A percentile compares a stretch with the other conserved stretches of the same genome.
phyloP scores from a whole-genome alignment of 305 asterid species.

The Solanum hybrid region DNA sequence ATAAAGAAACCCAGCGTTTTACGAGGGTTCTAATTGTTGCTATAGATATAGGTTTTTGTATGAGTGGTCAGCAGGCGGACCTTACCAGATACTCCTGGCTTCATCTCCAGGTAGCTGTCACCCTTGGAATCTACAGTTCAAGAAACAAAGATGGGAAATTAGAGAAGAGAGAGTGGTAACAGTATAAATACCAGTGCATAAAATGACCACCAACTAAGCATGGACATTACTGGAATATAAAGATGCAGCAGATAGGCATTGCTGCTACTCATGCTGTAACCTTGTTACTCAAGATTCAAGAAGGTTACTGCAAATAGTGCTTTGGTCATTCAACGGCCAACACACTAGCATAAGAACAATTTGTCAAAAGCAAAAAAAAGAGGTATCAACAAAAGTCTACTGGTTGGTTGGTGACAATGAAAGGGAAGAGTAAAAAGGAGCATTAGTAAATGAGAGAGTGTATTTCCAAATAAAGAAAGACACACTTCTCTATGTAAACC shows the following conservation, averaged over 20 bases:
- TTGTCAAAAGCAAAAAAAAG: not conserved
- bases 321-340: not conserved
- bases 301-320: not conserved
- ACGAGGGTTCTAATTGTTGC: not conserved
- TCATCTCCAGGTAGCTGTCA: not conserved
- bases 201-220: not conserved
- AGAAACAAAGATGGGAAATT: not conserved
- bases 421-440: not conserved
- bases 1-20: not conserved
- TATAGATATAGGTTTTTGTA: not conserved
- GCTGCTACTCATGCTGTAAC: not conserved
- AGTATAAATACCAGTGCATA: not conserved
- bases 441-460: not conserved
- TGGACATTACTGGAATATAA: not conserved
- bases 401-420: not conserved
- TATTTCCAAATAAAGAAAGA: not conserved
- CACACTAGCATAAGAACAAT: not conserved
- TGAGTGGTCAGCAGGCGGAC: not conserved
- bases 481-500: not conserved
- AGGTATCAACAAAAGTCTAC: not conserved
- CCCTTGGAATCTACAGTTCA: not conserved
- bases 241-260: not conserved
- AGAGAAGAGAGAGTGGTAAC: not conserved
- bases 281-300: not conserved
- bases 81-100: not conserved